Evolutionary conservation across 306 rosid species (phyloP).

Genomic region (Acacia confusa): DNA sequence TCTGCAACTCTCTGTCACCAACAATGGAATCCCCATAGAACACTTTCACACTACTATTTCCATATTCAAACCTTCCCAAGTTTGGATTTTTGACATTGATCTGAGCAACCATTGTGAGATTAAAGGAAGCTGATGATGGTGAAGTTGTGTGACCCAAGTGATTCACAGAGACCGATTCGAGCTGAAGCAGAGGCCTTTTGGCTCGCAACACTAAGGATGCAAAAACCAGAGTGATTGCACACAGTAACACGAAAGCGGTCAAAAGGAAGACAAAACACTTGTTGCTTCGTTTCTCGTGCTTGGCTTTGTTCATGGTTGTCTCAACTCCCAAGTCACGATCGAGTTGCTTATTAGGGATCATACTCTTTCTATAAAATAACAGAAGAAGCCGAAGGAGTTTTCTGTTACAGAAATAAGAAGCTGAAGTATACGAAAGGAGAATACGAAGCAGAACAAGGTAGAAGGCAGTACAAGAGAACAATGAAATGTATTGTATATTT

Average conservation of each 20-base stretch:
- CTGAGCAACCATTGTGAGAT: conserved; percentile 37
- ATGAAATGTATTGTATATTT: too few relatives aligned
- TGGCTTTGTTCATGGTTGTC: conserved; percentile 32
- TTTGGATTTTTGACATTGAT: conserved; percentile 52
- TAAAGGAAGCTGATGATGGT: conserved; percentile 32
- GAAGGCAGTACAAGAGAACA: too few relatives aligned
- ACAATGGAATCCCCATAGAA: conserved; percentile 28
- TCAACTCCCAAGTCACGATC: not conserved
- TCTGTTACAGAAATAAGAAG: conserved; percentile 23
- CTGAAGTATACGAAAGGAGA: not conserved
- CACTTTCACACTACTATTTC: conserved; percentile 31
- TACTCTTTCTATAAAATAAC: not conserved
- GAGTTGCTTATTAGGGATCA: not conserved
- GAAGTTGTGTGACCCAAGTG: conserved; percentile 23
- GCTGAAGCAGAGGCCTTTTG: conserved; percentile 34
- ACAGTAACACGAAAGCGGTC: conserved; percentile 38
- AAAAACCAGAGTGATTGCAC: conserved; percentile 39
- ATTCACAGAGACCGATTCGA: conserved; percentile 38
- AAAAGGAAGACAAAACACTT: conserved; percentile 62
- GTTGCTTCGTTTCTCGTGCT: conserved; percentile 42
- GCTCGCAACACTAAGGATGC: conserved; percentile 47
- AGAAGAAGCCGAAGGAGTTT: not conserved
- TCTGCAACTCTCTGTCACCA: conserved; percentile 29
- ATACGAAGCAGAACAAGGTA: too few relatives aligned
- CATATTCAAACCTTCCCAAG: conserved; percentile 49